Percentiles rank a stretch among this genome's conserved stretches.
These are phyloP conservation scores for Diaporthe humulicola DNA, from an alignment of 2,329 filamentous ascomycete genomes.

Conservation along the genomic window DNA sequence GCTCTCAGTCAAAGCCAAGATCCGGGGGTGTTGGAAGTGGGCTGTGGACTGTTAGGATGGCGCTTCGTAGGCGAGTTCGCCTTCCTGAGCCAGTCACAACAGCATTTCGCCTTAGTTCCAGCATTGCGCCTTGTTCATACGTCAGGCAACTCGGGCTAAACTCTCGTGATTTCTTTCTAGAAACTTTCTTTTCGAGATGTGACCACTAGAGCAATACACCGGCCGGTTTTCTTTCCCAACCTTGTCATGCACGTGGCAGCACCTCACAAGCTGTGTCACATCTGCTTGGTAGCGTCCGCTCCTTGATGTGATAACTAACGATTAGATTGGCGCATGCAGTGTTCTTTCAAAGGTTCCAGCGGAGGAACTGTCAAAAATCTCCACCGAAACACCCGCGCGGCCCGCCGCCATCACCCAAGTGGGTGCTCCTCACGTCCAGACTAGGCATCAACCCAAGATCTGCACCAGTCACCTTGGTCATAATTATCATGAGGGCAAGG, in stretches of 20 bases:
- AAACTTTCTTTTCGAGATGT: not conserved
- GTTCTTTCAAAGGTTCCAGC: not conserved
- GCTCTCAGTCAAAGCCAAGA: not conserved
- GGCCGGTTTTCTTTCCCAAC: not conserved
- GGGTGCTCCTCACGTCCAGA: not conserved
- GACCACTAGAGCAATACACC: not conserved
- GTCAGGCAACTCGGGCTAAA: not conserved
- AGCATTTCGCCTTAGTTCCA: not conserved
- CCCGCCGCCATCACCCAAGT: not conserved
- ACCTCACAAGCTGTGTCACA: not conserved
- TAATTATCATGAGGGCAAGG: not conserved
- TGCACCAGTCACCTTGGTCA: not conserved
- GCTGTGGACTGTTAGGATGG: not conserved
- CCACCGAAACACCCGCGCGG: not conserved
- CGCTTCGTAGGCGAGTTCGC: not conserved
- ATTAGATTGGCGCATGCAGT: not conserved
- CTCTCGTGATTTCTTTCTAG: not conserved
- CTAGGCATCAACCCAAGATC: not conserved
- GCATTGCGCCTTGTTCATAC: not conserved
- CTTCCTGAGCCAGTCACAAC: slow-evolving; percentile 1
- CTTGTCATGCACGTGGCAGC: not conserved
- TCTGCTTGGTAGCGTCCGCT: not conserved
- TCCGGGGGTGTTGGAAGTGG: not conserved
- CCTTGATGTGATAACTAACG: not conserved
- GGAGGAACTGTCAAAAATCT: not conserved